Percentiles rank a stretch among this genome's conserved stretches.
Evolutionary conservation across 768 basidiomycete species (phyloP).

Genomic region (Leccinum sublutescens): DNA sequence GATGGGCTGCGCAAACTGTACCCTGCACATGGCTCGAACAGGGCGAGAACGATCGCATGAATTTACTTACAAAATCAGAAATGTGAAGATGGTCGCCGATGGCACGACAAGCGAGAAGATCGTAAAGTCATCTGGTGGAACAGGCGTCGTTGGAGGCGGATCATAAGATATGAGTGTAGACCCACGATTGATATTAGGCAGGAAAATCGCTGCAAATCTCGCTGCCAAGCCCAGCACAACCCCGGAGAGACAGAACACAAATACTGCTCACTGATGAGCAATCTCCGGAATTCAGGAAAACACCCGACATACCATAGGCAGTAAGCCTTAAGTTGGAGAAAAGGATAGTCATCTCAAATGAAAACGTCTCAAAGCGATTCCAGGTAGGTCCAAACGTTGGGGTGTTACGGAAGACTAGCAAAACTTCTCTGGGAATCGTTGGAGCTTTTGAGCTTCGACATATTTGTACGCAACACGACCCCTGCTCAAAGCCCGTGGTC

Average conservation of each 20-base stretch:
- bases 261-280: slow-evolving; percentile 34
- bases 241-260: slow-evolving; percentile 39
- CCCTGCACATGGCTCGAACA: slow-evolving; percentile 35
- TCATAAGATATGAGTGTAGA: slow-evolving; percentile 10
- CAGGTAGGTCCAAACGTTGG: slow-evolving; percentile 3
- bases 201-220: slow-evolving; percentile 65
- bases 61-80: slow-evolving; percentile 53
- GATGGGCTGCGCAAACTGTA: slow-evolving; percentile 69
- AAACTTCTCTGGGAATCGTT: slow-evolving; percentile 17
- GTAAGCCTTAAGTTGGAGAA: slow-evolving; percentile 55
- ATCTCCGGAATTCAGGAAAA: slow-evolving; percentile 3
- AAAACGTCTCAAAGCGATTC: not conserved
- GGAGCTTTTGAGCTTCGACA: slow-evolving; percentile 11
- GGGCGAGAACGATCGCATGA: not conserved
- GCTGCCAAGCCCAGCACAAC: slow-evolving; percentile 67
- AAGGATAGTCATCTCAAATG: slow-evolving; percentile 51
- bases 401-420: slow-evolving; percentile 2
- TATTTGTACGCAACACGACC: slow-evolving; percentile 14
- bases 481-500: not conserved
- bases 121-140: slow-evolving; percentile 58
- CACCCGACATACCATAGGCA: slow-evolving; percentile 45
- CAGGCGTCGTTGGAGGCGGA: not conserved
- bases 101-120: slow-evolving; percentile 68
- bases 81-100: slow-evolving; percentile 60
- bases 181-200: slow-evolving; percentile 64